Conservation (phyloP, 1,139 yeast genomes). For the Sugiyamaella paludigena region DNA sequence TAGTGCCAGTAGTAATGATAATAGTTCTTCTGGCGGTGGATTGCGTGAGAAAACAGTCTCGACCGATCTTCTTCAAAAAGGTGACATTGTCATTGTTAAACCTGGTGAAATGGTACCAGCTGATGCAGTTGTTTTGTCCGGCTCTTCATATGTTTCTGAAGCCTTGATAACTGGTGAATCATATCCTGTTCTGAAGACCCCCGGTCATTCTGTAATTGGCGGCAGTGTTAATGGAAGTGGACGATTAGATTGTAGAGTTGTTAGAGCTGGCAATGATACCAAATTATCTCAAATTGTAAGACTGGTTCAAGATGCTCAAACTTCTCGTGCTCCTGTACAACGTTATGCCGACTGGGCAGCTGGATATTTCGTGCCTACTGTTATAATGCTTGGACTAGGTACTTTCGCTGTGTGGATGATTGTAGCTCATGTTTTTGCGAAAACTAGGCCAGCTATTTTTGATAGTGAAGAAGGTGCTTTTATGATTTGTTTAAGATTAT, state of each 20-base stretch:
- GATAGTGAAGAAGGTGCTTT: conserved; percentile 54
- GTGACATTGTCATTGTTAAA: conserved; percentile 71
- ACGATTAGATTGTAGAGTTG: conserved; percentile 63
- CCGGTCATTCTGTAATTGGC: conserved; percentile 70
- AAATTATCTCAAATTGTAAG: conserved; percentile 83
- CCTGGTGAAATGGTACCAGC: conserved; percentile 93
- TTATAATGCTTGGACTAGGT: conserved; percentile 55
- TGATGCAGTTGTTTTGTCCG: conserved; percentile 77
- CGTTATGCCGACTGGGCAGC: conserved; percentile 83
- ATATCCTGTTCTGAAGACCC: conserved; percentile 60
- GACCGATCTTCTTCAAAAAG: conserved; percentile 71
- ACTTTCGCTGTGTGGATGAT: conserved; percentile 73
- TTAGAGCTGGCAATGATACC: conserved; percentile 75
- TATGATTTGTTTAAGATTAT: conserved; percentile 69
- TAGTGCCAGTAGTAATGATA: too few relatives aligned
- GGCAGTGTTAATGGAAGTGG: conserved; percentile 89
- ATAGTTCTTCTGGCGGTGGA: background rate
- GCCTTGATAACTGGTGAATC: conserved; percentile 91
- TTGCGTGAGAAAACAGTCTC: conserved; percentile 45
- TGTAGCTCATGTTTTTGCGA: conserved; percentile 40
- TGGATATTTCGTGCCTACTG: conserved; percentile 78
- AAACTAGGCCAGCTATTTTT: conserved; percentile 56
- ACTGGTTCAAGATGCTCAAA: conserved; percentile 86
- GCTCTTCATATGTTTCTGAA: conserved; percentile 83
- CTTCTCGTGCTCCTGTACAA: conserved; percentile 87